phyloP scores from a whole-genome alignment of 163 green algal species.

The Prototheca cutis region DNA sequence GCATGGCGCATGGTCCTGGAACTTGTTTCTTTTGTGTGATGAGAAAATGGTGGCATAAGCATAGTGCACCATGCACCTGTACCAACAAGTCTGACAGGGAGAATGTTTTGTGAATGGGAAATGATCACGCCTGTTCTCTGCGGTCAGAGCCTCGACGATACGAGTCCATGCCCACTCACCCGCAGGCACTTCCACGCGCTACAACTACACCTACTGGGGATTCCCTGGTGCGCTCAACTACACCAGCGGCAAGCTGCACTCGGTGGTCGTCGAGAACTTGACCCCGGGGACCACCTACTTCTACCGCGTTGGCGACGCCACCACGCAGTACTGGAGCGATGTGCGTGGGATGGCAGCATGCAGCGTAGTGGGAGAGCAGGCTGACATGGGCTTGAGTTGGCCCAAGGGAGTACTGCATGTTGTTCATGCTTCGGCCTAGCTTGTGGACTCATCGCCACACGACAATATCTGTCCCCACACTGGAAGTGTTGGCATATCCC shows the following conservation, averaged over 20 bases:
- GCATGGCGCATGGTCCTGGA: too few species aligned
- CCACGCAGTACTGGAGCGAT: background rate
- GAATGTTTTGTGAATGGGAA: background rate
- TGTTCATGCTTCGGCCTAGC: too few species aligned
- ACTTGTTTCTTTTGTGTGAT: background rate
- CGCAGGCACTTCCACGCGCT: background rate
- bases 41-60: background rate
- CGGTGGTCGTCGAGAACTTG: background rate
- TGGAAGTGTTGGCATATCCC: too few species aligned
- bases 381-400: too few species aligned
- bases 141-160: background rate
- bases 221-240: constrained; percentile 2
- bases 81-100: background rate
- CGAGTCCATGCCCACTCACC: background rate
- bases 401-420: too few species aligned
- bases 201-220: constrained; percentile 1
- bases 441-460: too few species aligned
- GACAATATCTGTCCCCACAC: too few species aligned
- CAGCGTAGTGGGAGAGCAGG: too few species aligned
- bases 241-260: background rate
- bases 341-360: too few species aligned
- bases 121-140: background rate
- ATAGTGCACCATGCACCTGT: background rate
- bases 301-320: background rate
- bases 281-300: background rate